Conservation (phyloP, 805 yeast genomes). For the Grigorovia humatica region DNA sequence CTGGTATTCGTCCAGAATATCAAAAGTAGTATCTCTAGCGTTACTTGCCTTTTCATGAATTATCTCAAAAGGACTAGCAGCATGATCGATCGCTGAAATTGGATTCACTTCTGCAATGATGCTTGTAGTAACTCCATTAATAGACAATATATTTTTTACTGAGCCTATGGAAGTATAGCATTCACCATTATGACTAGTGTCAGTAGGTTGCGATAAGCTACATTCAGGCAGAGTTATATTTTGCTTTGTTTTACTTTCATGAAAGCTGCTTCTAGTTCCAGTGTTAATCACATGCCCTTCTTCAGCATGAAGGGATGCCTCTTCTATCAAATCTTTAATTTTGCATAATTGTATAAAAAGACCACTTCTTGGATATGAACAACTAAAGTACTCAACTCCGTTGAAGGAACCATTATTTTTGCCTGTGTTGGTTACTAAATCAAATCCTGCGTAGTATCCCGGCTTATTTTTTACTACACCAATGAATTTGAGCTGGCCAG, state of each 20-base stretch:
- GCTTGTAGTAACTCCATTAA: too few species aligned
- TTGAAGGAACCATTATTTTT: constrained; percentile 78
- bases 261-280: too few species aligned
- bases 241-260: too few species aligned
- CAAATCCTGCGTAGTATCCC: constrained; percentile 82
- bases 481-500: constrained; percentile 56
- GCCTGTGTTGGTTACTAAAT: constrained; percentile 60
- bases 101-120: too few species aligned
- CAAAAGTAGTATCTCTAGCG: background rate
- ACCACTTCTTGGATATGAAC: constrained; percentile 57
- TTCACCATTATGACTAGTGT: too few species aligned
- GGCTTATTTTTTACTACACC: constrained; percentile 65
- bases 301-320: constrained; percentile 2
- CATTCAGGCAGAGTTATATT: too few species aligned
- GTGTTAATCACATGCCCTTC: too few species aligned
- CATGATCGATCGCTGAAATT: too few species aligned
- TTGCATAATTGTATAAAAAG: constrained; percentile 56
- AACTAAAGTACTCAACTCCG: constrained; percentile 60
- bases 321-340: constrained; percentile 22
- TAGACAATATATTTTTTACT: too few species aligned
- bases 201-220: too few species aligned
- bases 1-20: background rate
- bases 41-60: background rate
- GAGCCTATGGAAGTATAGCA: too few species aligned
- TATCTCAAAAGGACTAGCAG: background rate